phyloP scores from a whole-genome alignment of 192 early-diverging fungal genomes.

The Backusella parvicylindrica region DNA sequence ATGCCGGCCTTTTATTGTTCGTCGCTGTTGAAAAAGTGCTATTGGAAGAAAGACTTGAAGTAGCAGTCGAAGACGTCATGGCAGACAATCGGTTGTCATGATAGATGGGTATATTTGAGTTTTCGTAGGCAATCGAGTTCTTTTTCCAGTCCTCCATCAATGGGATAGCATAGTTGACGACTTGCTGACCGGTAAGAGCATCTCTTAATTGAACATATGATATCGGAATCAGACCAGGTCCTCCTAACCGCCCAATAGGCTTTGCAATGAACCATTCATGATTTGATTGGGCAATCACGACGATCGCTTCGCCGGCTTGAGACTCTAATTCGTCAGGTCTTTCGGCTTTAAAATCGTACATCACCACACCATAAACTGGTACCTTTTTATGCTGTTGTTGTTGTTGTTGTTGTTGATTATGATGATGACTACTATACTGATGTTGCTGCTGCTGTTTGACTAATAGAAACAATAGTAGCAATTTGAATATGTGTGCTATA shows the following conservation, averaged over 20 bases:
- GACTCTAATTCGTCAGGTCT: constrained; percentile 62
- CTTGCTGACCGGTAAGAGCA: constrained; percentile 42
- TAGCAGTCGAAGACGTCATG: neutral
- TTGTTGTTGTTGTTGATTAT: too few relatives aligned
- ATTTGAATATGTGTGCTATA: too few relatives aligned
- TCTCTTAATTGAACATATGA: constrained; percentile 68
- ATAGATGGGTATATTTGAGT: constrained; percentile 19
- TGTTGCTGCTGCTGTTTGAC: too few relatives aligned
- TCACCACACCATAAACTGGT: constrained; percentile 53
- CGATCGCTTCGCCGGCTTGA: constrained; percentile 57
- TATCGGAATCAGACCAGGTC: constrained; percentile 66
- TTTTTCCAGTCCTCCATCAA: constrained; percentile 51
- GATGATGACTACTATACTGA: too few relatives aligned
- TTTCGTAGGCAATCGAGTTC: constrained; percentile 42
- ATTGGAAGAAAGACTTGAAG: neutral
- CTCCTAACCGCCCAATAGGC: constrained; percentile 51
- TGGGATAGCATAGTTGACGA: constrained; percentile 18
- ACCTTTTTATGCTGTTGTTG: neutral
- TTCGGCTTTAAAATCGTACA: constrained; percentile 70
- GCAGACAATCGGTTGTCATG: neutral
- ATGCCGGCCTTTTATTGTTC: constrained; percentile 6
- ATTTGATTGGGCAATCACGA: constrained; percentile 70
- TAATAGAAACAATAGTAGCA: too few relatives aligned
- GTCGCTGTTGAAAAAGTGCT: neutral
- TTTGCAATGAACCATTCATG: constrained; percentile 74